Evolutionary conservation across 805 yeast genomes (phyloP).

Genomic region (Cyberlindnera mrakii): DNA sequence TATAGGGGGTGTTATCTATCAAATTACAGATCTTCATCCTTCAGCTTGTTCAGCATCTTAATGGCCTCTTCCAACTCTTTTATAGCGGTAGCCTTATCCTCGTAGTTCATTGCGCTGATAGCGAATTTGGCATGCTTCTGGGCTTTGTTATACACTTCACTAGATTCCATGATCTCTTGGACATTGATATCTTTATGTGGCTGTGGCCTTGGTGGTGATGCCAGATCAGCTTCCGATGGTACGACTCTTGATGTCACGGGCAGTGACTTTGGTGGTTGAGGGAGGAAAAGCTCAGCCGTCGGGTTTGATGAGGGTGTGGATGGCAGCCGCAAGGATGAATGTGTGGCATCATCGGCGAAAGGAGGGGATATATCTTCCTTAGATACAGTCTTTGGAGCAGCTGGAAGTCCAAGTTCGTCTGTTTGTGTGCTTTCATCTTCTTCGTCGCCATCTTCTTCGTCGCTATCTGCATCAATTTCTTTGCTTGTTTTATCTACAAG

Average conservation of each 20-base stretch:
- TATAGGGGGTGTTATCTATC: no score
- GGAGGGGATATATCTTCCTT: constrained; percentile 1
- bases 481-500: neutral
- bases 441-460: constrained; percentile 1
- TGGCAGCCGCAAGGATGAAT: constrained; percentile 2
- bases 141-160: constrained; percentile 50
- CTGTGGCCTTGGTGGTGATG: neutral
- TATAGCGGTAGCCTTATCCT: constrained; percentile 65
- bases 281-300: constrained; percentile 3
- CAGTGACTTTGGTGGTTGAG: constrained; percentile 9
- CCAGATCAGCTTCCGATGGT: neutral
- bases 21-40: neutral
- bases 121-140: constrained; percentile 74
- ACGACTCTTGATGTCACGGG: constrained; percentile 1
- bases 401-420: constrained; percentile 14
- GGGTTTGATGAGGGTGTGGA: constrained; percentile 3
- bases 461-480: constrained; percentile 1
- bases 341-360: neutral
- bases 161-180: constrained; percentile 43
- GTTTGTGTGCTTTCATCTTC: constrained; percentile 6
- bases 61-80: constrained; percentile 52
- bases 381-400: constrained; percentile 6
- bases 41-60: constrained; percentile 26
- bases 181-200: constrained; percentile 26
- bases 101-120: constrained; percentile 72